These are phyloP conservation scores for Miscanthus sacchariflorus DNA, from an alignment of 202 grass and related monocot species.

Conservation along the genomic window DNA sequence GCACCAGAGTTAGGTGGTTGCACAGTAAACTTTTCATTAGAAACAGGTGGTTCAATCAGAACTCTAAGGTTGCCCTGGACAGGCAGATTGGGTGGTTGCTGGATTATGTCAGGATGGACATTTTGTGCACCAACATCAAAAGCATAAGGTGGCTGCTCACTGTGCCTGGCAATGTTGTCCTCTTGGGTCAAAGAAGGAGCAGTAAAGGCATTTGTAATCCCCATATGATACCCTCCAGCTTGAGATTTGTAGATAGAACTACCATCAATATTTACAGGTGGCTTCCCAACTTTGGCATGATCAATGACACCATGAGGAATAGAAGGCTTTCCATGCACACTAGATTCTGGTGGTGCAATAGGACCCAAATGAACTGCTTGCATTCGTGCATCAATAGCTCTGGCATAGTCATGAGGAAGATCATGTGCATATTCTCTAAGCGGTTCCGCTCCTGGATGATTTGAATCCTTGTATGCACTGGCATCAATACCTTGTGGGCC, in stretches of 20 bases:
- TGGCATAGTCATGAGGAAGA: slow-evolving; percentile 54
- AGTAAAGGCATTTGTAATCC: slow-evolving; percentile 55
- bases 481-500: slow-evolving; percentile 38
- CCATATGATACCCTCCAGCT: slow-evolving; percentile 64
- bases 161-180: slow-evolving; percentile 53
- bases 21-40: slow-evolving; percentile 47
- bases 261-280: slow-evolving; percentile 48
- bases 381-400: slow-evolving; percentile 62
- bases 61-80: slow-evolving; percentile 48
- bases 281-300: slow-evolving; percentile 52
- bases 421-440: slow-evolving; percentile 59
- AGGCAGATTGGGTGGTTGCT: slow-evolving; percentile 54
- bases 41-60: slow-evolving; percentile 34
- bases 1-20: slow-evolving; percentile 48
- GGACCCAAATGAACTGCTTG: slow-evolving; percentile 73
- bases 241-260: slow-evolving; percentile 60
- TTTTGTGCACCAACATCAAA: slow-evolving; percentile 43
- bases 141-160: slow-evolving; percentile 47
- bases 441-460: slow-evolving; percentile 40
- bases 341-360: slow-evolving; percentile 60
- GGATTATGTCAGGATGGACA: slow-evolving; percentile 52
- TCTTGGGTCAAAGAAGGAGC: slow-evolving; percentile 51
- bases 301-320: slow-evolving; percentile 42
- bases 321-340: slow-evolving; percentile 50
- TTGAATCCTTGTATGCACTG: slow-evolving; percentile 48